phyloP scores from a whole-genome alignment of 2,329 filamentous ascomycete species.

The Fusarium nisikadoi region DNA sequence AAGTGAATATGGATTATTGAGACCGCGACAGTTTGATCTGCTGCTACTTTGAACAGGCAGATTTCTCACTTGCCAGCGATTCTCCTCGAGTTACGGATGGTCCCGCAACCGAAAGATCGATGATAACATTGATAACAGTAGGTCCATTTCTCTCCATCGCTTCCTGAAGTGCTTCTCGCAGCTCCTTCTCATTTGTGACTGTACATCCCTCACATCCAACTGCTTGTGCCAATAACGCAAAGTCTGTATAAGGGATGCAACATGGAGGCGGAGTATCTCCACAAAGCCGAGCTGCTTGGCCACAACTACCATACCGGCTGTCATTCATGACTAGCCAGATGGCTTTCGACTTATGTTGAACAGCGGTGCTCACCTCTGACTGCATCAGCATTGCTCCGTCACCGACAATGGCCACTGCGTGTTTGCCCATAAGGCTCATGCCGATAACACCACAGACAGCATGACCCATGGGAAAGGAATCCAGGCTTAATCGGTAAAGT shows the following conservation, averaged over 20 bases:
- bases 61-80: not conserved
- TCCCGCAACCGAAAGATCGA: not conserved
- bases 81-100: not conserved
- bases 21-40: too few relatives aligned
- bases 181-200: not conserved
- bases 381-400: not conserved
- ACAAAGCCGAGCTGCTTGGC: not conserved
- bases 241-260: not conserved
- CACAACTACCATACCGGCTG: not conserved
- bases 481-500: not conserved
- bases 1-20: too few relatives aligned
- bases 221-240: not conserved
- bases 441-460: not conserved
- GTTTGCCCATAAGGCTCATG: not conserved
- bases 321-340: not conserved
- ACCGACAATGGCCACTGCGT: not conserved
- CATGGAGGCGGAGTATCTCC: not conserved
- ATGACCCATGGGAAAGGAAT: not conserved
- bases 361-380: not conserved
- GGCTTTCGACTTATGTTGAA: not conserved
- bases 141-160: not conserved
- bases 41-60: too few relatives aligned
- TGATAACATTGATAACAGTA: not conserved
- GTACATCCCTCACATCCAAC: not conserved
- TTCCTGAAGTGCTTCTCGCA: not conserved